These are phyloP conservation scores for Chloroidium sp. DNA, from an alignment of 163 green algal species.

Conservation along the genomic window DNA sequence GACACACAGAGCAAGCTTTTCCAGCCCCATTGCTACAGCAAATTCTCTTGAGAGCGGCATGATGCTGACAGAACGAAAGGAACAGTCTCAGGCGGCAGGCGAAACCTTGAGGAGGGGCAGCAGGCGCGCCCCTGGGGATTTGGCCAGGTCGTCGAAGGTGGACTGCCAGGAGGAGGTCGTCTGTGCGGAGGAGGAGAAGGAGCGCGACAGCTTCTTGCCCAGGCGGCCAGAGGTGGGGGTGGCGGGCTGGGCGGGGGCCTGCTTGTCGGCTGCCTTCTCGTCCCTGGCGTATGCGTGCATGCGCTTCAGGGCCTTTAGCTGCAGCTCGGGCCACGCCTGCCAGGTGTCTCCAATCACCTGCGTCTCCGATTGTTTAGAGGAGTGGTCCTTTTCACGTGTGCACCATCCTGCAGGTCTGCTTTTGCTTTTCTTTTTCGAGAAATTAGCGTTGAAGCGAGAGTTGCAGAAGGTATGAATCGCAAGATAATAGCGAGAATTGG, in stretches of 20 bases:
- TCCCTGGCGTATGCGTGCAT: slow-evolving; percentile 5
- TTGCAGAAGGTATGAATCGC: not conserved
- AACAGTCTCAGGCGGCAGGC: too few relatives aligned
- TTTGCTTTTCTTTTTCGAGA: not conserved
- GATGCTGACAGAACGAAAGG: too few relatives aligned
- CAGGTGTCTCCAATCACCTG: slow-evolving; percentile 14
- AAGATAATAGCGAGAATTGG: not conserved
- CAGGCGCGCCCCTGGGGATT: slow-evolving; percentile 3
- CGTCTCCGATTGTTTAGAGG: not conserved
- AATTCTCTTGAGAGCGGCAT: too few relatives aligned
- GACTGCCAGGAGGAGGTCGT: not conserved
- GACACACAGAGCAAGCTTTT: too few relatives aligned
- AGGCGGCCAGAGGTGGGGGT: not conserved
- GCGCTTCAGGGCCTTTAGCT: slow-evolving; percentile 9
- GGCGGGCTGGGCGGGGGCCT: not conserved
- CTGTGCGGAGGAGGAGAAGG: not conserved
- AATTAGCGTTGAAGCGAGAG: not conserved
- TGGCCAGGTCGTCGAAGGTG: slow-evolving; percentile 7
- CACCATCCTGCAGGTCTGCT: not conserved
- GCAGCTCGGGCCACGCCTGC: slow-evolving; percentile 7
- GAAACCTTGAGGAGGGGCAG: slow-evolving; percentile 4
- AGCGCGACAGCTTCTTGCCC: not conserved
- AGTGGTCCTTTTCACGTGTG: not conserved
- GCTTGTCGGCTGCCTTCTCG: not conserved
- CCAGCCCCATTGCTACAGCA: too few relatives aligned